Conservation (phyloP, 495 filamentous ascomycete species). For the Penicillium canariense region DNA sequence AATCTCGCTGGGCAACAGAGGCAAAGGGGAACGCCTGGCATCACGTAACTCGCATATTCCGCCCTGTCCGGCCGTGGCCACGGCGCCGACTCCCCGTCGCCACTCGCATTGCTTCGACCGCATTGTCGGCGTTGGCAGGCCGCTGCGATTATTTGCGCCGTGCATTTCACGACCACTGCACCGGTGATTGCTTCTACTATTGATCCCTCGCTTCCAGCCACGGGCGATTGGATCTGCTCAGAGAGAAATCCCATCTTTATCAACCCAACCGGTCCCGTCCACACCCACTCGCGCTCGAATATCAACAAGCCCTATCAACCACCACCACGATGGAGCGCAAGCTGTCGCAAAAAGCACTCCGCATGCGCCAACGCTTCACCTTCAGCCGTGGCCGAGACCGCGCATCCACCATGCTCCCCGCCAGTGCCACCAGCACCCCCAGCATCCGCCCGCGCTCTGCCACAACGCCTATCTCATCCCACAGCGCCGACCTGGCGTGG, state of each 20-base stretch:
- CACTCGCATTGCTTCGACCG: conserved; percentile 5
- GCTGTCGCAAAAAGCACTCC: conserved; percentile 23
- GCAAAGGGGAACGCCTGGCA: not conserved
- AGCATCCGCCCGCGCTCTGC: conserved; percentile 24
- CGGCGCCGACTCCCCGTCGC: conserved; percentile 1
- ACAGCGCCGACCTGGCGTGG: not conserved
- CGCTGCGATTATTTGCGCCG: conserved; percentile 4
- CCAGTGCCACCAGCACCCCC: conserved; percentile 4
- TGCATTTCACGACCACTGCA: not conserved
- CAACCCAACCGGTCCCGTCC: not conserved
- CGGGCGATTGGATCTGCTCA: not conserved
- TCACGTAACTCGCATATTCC: not conserved
- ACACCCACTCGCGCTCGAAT: not conserved
- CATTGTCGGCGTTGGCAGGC: conserved; percentile 7
- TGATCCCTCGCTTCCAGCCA: not conserved
- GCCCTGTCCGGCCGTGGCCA: not conserved
- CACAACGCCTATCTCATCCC: conserved; percentile 17
- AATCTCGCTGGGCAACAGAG: not conserved
- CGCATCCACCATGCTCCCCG: conserved; percentile 11
- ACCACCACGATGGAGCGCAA: conserved; percentile 25
- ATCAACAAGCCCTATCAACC: not conserved
- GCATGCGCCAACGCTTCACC: conserved; percentile 25
- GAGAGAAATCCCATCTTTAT: not conserved
- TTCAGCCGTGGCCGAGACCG: conserved; percentile 13
- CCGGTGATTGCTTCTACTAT: not conserved